Percentiles rank a stretch among this genome's conserved stretches.
Evolutionary conservation across 75 land plant species (phyloP).

Genomic region (Chamaecyparis obtusa): DNA sequence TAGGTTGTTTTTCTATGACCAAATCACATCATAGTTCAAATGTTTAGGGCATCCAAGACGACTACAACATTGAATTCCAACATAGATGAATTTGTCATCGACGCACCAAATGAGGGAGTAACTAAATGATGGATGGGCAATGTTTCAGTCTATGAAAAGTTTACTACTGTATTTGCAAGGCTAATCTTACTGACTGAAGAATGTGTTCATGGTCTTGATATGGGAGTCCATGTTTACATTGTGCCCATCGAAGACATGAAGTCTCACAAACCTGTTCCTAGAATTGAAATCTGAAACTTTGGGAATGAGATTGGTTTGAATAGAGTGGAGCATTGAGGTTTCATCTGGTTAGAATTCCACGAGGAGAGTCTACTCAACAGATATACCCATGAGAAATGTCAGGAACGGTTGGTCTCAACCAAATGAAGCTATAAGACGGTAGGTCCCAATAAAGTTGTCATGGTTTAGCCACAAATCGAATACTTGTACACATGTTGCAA

Average conservation of each 20-base stretch:
- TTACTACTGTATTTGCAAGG: slow-evolving; percentile 91
- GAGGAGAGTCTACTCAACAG: slow-evolving; percentile 91
- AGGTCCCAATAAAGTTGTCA: too few relatives aligned
- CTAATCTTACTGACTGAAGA: slow-evolving; percentile 71
- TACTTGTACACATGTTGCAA: too few relatives aligned
- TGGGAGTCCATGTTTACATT: slow-evolving; percentile 98
- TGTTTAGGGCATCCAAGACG: slow-evolving; percentile 94
- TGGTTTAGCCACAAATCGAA: too few relatives aligned
- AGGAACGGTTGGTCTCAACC: too few relatives aligned
- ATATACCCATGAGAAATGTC: too few relatives aligned
- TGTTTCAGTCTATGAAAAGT: slow-evolving; percentile 96
- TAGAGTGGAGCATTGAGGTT: slow-evolving; percentile 95
- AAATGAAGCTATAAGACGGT: too few relatives aligned
- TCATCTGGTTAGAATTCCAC: slow-evolving; percentile 74
- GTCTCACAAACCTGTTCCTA: slow-evolving; percentile 74
- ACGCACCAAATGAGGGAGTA: slow-evolving; percentile 97
- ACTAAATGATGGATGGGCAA: slow-evolving; percentile 99
- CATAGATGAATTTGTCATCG: slow-evolving; percentile 81
- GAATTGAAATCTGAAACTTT: slow-evolving; percentile 93
- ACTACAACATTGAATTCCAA: slow-evolving; percentile 73
- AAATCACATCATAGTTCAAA: slow-evolving; percentile 98
- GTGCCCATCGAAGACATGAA: slow-evolving; percentile 85
- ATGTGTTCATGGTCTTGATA: slow-evolving; percentile 44
- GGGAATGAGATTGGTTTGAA: slow-evolving; percentile 95
- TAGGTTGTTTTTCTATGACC: slow-evolving; percentile 99